These are phyloP conservation scores for Phylloporus rhodoxanthus DNA, from an alignment of 768 basidiomycete species.

Conservation along the genomic window DNA sequence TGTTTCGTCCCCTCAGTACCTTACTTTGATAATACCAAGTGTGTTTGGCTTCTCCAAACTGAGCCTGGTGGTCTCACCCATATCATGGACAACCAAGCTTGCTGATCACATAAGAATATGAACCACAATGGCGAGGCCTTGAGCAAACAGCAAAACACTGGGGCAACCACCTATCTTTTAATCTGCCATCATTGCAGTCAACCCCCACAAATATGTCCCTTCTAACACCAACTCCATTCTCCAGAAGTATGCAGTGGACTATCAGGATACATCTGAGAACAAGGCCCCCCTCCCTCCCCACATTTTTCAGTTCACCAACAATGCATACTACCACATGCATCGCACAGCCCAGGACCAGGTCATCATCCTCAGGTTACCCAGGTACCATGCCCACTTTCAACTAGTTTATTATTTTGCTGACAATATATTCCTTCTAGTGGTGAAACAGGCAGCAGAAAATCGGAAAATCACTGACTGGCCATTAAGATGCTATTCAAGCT, in stretches of 20 bases:
- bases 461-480: slow-evolving; percentile 82
- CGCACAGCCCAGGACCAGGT: slow-evolving; percentile 91
- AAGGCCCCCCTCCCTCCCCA: slow-evolving; percentile 70
- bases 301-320: slow-evolving; percentile 85
- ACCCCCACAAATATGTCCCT: slow-evolving; percentile 87
- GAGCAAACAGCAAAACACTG: slow-evolving; percentile 87
- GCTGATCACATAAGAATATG: slow-evolving; percentile 80
- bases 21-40: slow-evolving; percentile 56
- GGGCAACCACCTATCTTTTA: slow-evolving; percentile 88
- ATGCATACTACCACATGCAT: slow-evolving; percentile 94
- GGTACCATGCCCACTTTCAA: slow-evolving; percentile 42
- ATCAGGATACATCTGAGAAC: slow-evolving; percentile 65
- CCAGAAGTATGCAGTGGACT: slow-evolving; percentile 81
- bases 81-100: slow-evolving; percentile 96
- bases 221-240: slow-evolving; percentile 80
- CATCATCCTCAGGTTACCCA: slow-evolving; percentile 77
- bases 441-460: slow-evolving; percentile 91
- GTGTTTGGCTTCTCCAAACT: not conserved
- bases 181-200: slow-evolving; percentile 77
- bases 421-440: slow-evolving; percentile 47
- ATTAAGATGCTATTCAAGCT: slow-evolving; percentile 94
- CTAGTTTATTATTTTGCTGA: not conserved
- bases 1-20: slow-evolving; percentile 61
- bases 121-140: slow-evolving; percentile 94
- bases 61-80: slow-evolving; percentile 87